These are phyloP conservation scores for Pseudogymnoascus sp. DNA, from an alignment of 2,329 filamentous ascomycete genomes.

Conservation along the genomic window DNA sequence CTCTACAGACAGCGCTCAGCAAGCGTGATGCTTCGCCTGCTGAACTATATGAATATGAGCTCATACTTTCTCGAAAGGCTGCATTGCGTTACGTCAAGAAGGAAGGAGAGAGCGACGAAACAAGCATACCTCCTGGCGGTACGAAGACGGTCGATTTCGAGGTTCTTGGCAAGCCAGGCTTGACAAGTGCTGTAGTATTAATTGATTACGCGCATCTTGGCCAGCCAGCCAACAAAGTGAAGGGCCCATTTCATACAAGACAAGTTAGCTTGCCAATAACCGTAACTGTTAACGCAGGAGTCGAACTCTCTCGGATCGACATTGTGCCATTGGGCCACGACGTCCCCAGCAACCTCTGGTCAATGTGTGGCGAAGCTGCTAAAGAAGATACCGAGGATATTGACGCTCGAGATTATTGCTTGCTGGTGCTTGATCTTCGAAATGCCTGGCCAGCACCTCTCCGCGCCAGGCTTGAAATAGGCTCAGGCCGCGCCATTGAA, in stretches of 20 bases:
- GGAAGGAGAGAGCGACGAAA: conserved; percentile 39
- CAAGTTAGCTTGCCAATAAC: conserved; percentile 74
- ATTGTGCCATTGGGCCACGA: conserved; percentile 63
- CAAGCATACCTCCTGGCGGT: conserved; percentile 57
- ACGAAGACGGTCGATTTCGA: conserved; percentile 72
- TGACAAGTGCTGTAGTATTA: conserved; percentile 71
- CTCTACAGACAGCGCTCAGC: conserved; percentile 64
- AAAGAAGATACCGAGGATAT: conserved; percentile 28
- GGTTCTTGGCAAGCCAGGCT: conserved; percentile 75
- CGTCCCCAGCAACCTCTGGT: conserved; percentile 56
- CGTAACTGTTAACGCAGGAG: conserved; percentile 84
- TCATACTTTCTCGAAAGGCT: conserved; percentile 67
- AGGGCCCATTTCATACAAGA: conserved; percentile 72
- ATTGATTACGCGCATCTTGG: conserved; percentile 84
- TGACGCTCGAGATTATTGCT: conserved; percentile 57
- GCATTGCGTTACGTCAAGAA: conserved; percentile 50
- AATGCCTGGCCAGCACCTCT: conserved; percentile 86
- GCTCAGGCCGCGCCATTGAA: conserved; percentile 25
- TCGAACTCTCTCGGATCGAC: conserved; percentile 75
- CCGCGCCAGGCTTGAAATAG: conserved; percentile 49
- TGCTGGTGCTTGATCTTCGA: conserved; percentile 74
- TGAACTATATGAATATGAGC: conserved; percentile 79
- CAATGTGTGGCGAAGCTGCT: conserved; percentile 31
- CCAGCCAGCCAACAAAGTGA: conserved; percentile 55
- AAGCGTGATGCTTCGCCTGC: conserved; percentile 70